A percentile compares a stretch with the other conserved stretches of the same genome.
phyloP scores from a whole-genome alignment of 1,284 basidiomycete species.

The Megacollybia platyphylla region DNA sequence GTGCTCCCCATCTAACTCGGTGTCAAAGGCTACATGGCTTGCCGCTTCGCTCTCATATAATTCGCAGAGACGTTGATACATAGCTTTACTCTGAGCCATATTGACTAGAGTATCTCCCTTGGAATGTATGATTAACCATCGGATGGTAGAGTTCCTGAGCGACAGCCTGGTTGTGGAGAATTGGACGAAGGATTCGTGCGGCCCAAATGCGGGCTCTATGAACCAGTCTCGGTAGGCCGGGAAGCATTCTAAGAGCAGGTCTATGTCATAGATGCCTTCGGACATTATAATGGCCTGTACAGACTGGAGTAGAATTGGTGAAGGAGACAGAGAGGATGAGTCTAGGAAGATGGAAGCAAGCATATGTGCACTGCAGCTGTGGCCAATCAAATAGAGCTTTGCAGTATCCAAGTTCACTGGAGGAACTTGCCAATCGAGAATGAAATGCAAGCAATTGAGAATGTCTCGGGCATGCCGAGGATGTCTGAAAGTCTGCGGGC shows the following conservation, averaged over 20 bases:
- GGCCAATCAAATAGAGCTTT: conserved; percentile 50
- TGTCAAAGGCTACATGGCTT: conserved; percentile 27
- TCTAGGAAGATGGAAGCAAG: conserved; percentile 56
- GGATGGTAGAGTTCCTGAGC: conserved; percentile 22
- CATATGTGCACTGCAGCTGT: conserved; percentile 75
- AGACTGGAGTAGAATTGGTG: conserved; percentile 28
- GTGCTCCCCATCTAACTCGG: conserved; percentile 37
- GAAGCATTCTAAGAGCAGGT: conserved; percentile 45
- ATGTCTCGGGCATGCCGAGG: conserved; percentile 60
- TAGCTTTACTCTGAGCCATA: conserved; percentile 41
- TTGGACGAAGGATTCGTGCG: conserved; percentile 28
- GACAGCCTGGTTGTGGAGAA: conserved; percentile 34
- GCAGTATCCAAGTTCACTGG: conserved; percentile 23
- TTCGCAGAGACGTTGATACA: conserved; percentile 37
- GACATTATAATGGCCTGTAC: conserved; percentile 47
- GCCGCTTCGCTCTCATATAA: conserved; percentile 16
- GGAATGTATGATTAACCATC: conserved; percentile 67
- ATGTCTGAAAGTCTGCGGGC: conserved; percentile 35
- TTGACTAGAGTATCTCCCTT: conserved; percentile 59
- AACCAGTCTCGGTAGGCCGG: conserved; percentile 58
- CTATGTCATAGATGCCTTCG: conserved; percentile 68
- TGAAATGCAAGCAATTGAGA: conserved; percentile 44
- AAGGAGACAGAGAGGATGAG: conserved; percentile 35
- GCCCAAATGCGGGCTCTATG: conserved; percentile 48
- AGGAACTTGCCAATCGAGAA: conserved; percentile 24